Evolutionary conservation across 2,329 filamentous ascomycete genomes (phyloP), one percentile per base, ranked within the genome.

Genomic region (Penicillium fuscoglaucum): DNA sequence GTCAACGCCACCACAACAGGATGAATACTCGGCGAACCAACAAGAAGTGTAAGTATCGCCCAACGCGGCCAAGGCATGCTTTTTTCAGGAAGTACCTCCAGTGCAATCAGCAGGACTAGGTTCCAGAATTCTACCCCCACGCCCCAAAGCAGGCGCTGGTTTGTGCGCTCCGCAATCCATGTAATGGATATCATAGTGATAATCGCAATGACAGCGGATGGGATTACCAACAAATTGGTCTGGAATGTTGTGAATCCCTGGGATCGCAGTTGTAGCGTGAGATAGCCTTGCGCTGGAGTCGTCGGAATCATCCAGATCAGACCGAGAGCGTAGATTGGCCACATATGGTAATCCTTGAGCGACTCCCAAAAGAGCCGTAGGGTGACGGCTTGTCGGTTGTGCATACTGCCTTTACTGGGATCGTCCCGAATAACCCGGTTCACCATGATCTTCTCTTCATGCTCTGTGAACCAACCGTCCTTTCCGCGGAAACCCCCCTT

Each of bases 371-470:
- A 68, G 66, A 80, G 77, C 17, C 58, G 62, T 1, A 72, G 62
- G 0, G 72, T 76, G 1, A 84, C 66, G 0, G 78, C 80, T 65
- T 85, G 79, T 4, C 82, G 74, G 60, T 84, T 84, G 69, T 84
- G 81, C 82, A 84, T 84, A 60, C 78, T 79, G 15, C 81, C 81
- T 61, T 84, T 84, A 29, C 74, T 77, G 0, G 80, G 80, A 52
- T 82, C 80, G 50, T 82, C 80, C 8, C 80, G 73, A n/a, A 83
- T 69, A 21, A 86, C 77, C 19, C 81, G 80, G 66, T 88, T 89
- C 17, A 87, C 80, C 80, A 89, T 84, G 66, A 89, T 88, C 52
- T 82, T 79, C 66, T 89, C 86, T 67, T 89, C 83, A 0, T 80
- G 78, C 67, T 88, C 86, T 0, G 76, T 82, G 69, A 87, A 87